These are phyloP conservation scores for Beta corolliflora DNA, from an alignment of 179 eudicot species.

Conservation along the genomic window DNA sequence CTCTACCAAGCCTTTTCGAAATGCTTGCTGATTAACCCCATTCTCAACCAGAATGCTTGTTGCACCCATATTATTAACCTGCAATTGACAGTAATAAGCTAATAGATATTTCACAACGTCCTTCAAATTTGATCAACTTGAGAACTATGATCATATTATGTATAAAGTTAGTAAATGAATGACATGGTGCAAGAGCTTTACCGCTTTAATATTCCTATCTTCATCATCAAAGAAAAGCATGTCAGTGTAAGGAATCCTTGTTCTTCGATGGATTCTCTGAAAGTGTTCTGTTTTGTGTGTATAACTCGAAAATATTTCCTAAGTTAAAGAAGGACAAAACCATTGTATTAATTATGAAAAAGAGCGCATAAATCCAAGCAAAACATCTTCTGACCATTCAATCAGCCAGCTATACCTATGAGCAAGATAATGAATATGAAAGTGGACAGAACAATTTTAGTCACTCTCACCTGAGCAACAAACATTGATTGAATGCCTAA, in stretches of 20 bases:
- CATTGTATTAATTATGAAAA: background rate
- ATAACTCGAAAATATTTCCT: conserved; percentile 85
- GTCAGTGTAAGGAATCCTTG: conserved; percentile 62
- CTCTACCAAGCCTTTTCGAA: conserved; percentile 54
- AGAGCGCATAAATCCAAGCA: background rate
- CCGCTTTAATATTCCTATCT: conserved; percentile 63
- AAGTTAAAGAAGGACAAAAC: conserved; percentile 14
- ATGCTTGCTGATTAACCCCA: conserved; percentile 65
- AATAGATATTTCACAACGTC: background rate
- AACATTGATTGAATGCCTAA: conserved; percentile 77
- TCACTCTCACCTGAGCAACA: conserved; percentile 73
- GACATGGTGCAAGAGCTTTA: conserved; percentile 24
- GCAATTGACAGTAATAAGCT: conserved; percentile 13
- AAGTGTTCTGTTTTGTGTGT: conserved; percentile 89
- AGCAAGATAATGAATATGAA: background rate
- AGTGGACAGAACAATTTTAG: background rate
- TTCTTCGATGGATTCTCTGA: conserved; percentile 57
- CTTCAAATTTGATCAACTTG: background rate
- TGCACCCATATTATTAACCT: conserved; percentile 76
- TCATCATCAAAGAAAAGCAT: conserved; percentile 88
- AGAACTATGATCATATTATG: conserved; percentile 5
- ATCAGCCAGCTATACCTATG: background rate
- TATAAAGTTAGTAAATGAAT: background rate
- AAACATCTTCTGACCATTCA: background rate
- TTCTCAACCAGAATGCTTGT: conserved; percentile 59